Evolutionary conservation across 352 stramenopile species (phyloP), one percentile per base, ranked within the genome.

Genomic region (Globisporangium paroecandrum): DNA sequence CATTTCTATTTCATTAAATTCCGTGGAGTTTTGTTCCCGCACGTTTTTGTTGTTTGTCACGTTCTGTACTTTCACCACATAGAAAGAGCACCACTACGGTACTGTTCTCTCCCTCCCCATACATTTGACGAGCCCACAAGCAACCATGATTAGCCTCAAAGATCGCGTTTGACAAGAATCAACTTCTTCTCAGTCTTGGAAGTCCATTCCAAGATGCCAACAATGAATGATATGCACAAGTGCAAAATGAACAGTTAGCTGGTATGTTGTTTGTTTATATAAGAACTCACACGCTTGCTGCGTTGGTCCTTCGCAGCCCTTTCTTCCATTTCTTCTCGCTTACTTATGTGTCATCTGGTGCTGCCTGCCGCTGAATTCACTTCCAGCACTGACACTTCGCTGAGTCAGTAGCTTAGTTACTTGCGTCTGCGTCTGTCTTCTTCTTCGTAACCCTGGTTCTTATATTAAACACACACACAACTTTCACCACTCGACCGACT

Each of bases 401-500:
- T 46, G 12, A 22, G 15, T 51, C 18, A 22, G 18, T 2, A 46
- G 38, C 38, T 46, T 13, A 46, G 12, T 46, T 13, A 13, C 13
- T 13, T 13, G 27, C 27, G 27, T 32, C 27, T 32, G 27, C 4
- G 27, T 32, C 2, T 32, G 27, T 46, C 12, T 46, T 46, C 38
- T 18, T 18, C 38, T 6, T 46, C 41, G 4, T 20, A 6, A 49
- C 41, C 41, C 15, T 49, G 15, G 41, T 20, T 51, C 43, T 4
- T 18, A 51, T 20, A 51, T 7, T 9, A 46, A 46, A 43, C 9
- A 20, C 20, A 47, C 6, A 20, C 18, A 9, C 18, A 9, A 22
- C 22, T 20, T 74, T 78, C 85, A 89, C 91, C 87, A 85, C 74
- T 97, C 87, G 57, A 90, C 78, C 2, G 83, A 89, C 66, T 94